These are phyloP conservation scores for Sodiomyces alkalinus DNA, from an alignment of 2,329 filamentous ascomycete species.

Conservation along the genomic window DNA sequence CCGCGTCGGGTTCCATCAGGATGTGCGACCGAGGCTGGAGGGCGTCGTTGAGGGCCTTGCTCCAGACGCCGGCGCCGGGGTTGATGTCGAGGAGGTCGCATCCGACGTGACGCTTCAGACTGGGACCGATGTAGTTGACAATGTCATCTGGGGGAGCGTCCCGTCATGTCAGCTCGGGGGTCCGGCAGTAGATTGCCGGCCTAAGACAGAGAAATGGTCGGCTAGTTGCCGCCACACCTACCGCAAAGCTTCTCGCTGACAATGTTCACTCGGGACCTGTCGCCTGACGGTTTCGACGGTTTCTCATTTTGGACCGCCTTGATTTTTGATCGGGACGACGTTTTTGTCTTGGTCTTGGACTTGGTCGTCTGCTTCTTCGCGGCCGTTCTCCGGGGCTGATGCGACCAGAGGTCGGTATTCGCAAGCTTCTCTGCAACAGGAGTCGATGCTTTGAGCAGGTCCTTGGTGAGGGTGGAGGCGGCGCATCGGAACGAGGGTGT, in stretches of 20 bases:
- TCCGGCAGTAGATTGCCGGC: too few species aligned
- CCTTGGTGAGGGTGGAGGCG: not conserved
- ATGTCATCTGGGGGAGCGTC: conserved; percentile 41
- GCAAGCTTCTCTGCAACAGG: conserved; percentile 1
- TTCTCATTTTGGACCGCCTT: not conserved
- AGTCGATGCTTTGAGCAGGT: not conserved
- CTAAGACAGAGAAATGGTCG: too few species aligned
- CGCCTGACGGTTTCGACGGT: conserved; percentile 11
- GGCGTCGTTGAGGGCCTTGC: conserved; percentile 55
- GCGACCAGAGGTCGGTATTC: not conserved
- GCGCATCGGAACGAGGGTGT: not conserved
- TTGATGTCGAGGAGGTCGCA: conserved; percentile 82
- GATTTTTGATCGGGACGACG: not conserved
- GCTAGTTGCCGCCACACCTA: conserved; percentile 16
- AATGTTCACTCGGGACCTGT: conserved; percentile 33
- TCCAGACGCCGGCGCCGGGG: conserved; percentile 68
- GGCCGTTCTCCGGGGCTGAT: not conserved
- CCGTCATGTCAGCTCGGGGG: conserved; percentile 1
- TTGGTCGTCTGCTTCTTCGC: not conserved
- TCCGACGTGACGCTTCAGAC: conserved; percentile 53
- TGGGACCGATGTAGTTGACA: conserved; percentile 51
- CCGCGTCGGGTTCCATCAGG: conserved; percentile 57
- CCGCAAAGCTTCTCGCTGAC: conserved; percentile 34
- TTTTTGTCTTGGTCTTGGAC: not conserved
- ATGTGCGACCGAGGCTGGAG: conserved; percentile 72